phyloP scores from a whole-genome alignment of 352 stramenopile genomes.

The Pythium graminicola region DNA sequence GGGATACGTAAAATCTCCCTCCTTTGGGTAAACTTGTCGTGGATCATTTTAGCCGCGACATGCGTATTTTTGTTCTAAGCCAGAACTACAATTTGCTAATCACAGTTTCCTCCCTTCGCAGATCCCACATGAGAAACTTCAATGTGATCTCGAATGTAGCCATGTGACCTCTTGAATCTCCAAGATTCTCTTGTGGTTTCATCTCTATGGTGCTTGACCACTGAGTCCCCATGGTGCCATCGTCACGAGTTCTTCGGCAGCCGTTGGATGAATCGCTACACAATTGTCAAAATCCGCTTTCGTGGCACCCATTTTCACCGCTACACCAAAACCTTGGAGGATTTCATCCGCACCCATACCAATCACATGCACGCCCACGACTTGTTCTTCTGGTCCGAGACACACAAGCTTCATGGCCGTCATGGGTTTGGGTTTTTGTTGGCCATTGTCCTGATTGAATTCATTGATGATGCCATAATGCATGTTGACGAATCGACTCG shows the following conservation, averaged over 20 bases:
- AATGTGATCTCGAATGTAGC: neutral
- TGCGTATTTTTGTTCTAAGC: neutral
- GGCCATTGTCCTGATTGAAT: conserved; percentile 3
- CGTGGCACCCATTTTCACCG: conserved; percentile 97
- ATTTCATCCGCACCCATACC: conserved; percentile 96
- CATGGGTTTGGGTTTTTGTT: conserved; percentile 89
- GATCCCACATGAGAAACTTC: neutral
- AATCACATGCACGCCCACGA: conserved; percentile 97
- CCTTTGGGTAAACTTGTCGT: too few species aligned
- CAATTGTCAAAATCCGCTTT: conserved; percentile 96
- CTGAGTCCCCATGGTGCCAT: conserved; percentile 76
- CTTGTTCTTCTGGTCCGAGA: conserved; percentile 78
- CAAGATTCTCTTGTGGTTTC: conserved; percentile 7
- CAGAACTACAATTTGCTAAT: neutral
- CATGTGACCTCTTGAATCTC: conserved; percentile 15
- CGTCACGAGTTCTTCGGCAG: conserved; percentile 97
- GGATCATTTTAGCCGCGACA: too few species aligned
- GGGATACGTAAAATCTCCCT: too few species aligned
- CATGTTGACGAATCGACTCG: conserved; percentile 93
- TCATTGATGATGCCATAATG: conserved; percentile 85
- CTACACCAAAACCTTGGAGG: conserved; percentile 97
- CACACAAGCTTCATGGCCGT: conserved; percentile 95
- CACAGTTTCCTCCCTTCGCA: too few species aligned
- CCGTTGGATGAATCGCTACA: conserved; percentile 96
- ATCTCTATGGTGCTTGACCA: conserved; percentile 4